Evolutionary conservation across 306 rosid genomes (phyloP), one percentile per base, ranked within the genome.

Genomic region (Dryas drummondii): DNA sequence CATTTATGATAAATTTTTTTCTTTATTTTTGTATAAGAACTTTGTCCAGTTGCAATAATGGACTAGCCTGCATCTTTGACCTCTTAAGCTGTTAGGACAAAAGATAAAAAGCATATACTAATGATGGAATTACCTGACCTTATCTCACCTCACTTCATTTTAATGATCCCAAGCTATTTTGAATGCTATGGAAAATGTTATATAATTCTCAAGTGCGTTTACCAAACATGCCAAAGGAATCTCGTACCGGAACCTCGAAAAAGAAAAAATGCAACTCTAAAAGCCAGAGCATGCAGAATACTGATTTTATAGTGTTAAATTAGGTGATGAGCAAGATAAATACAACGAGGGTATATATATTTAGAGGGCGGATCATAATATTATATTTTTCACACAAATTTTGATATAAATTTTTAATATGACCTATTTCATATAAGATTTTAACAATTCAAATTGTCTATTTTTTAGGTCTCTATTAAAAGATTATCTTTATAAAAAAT

Each of bases 311-410:
- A 32, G 37, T 32, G 2, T 32, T 32, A 32, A 1, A 2, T 32
- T 32, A 32, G 3, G 37, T 1, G 37, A 32, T 2, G 0, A 32
- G 2, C 37, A 2, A 32, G 37, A 32, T 32, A 22, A 22, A 22
- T 1, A 22, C 0, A 22, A 22, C 0, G 0, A 22, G 22, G 22
- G 22, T 22, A 22, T 22, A 22, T 22, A 22, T 22, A 22, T 22
- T 1, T 22, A 22, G 22, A n/a, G 22, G 0, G 22, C 0, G 0
- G 22, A 22, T 22, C 0, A 0, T 22, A 1, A 0, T 1, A 22
- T 1, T 0, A 22, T 22, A 22, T 22, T 22, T 22, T 22, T 22
- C 0, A 22, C 22, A 22, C 22, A 22, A 22, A 22, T 22, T 22
- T 22, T 22, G 22, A 22, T 1, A 22, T 22, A 22, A 22, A 1